Conservation (phyloP, 345 rosid species). For the Euclidium syriacum region DNA sequence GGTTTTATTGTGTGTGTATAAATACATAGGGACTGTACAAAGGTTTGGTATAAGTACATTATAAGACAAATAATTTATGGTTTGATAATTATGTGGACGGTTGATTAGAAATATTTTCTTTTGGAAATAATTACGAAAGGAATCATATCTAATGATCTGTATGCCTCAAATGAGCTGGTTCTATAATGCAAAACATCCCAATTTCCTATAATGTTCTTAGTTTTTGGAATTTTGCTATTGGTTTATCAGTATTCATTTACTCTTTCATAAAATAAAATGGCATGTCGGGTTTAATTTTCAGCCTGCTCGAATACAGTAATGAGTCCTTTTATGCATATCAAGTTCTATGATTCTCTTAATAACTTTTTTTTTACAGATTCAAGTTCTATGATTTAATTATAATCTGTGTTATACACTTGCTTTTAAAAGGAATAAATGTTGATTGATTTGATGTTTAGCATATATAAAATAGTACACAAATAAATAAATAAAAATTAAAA, state of each 20-base stretch:
- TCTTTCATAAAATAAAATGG: background rate
- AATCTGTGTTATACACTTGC: too few species aligned
- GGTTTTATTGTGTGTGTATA: background rate
- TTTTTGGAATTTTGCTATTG: background rate
- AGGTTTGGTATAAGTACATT: conserved; percentile 10
- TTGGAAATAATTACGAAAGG: background rate
- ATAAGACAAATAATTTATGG: conserved; percentile 3
- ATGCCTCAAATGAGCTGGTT: conserved; percentile 27
- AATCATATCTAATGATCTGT: background rate
- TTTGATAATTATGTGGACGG: conserved; percentile 11
- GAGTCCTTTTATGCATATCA: too few species aligned
- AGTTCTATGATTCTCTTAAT: too few species aligned
- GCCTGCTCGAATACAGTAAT: too few species aligned
- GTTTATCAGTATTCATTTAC: background rate
- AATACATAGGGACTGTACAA: background rate
- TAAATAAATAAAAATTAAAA: too few species aligned
- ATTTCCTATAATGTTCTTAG: background rate
- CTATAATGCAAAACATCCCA: background rate
- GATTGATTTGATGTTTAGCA: too few species aligned
- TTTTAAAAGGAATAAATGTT: too few species aligned
- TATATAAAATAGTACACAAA: too few species aligned
- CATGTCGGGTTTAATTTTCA: too few species aligned
- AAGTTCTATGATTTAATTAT: too few species aligned
- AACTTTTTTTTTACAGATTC: too few species aligned
- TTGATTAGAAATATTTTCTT: background rate